Conservation (phyloP, 164 flowering plant genomes). For the Kingdonia uniflora region DNA sequence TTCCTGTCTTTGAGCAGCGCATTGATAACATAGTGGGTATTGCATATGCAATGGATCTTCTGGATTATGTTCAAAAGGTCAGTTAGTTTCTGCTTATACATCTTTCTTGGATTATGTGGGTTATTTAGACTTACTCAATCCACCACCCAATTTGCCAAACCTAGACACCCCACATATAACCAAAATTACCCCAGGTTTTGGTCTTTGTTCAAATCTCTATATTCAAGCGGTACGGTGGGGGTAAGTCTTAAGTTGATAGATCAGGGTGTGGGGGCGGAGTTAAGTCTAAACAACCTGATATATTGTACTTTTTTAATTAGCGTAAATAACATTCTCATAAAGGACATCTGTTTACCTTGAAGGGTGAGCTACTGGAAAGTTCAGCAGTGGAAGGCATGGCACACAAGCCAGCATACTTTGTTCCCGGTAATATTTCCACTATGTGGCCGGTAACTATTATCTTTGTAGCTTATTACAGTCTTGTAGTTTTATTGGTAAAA, state of each 20-base stretch:
- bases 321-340: constrained; percentile 10
- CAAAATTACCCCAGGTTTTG: too few species aligned
- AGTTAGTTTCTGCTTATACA: constrained; percentile 9
- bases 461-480: too few species aligned
- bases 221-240: too few species aligned
- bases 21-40: constrained; percentile 97
- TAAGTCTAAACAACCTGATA: too few species aligned
- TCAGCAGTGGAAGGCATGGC: constrained; percentile 84
- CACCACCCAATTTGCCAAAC: too few species aligned
- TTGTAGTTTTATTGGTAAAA: too few species aligned
- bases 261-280: too few species aligned
- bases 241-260: too few species aligned
- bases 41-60: constrained; percentile 97
- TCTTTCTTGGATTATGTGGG: neutral
- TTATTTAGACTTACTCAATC: too few species aligned
- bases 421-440: constrained; percentile 56
- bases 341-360: constrained; percentile 49
- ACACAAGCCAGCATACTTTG: constrained; percentile 96
- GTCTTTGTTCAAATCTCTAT: too few species aligned
- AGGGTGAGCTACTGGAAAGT: constrained; percentile 92
- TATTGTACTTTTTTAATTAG: constrained; percentile 9
- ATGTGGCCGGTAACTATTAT: too few species aligned
- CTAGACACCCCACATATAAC: too few species aligned
- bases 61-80: constrained; percentile 91
- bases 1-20: constrained; percentile 98